Evolutionary conservation across 2,329 filamentous ascomycete species (phyloP).

Genomic region (Dendryphion nanum): DNA sequence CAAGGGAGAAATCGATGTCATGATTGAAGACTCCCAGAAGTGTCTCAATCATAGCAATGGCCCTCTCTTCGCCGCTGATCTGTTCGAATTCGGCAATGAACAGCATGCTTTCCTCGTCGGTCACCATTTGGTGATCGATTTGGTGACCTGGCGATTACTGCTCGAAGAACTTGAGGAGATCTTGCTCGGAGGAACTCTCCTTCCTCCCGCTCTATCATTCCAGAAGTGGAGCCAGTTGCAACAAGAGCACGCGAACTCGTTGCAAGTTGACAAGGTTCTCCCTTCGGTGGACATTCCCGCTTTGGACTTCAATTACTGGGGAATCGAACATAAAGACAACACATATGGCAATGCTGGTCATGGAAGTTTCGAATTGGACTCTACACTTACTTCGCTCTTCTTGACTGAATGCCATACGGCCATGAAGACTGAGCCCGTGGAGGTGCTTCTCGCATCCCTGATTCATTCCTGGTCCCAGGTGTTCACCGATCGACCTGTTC

Average conservation of each 20-base stretch:
- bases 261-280: conserved; percentile 21
- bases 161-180: conserved; percentile 46
- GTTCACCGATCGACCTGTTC: conserved; percentile 53
- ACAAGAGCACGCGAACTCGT: conserved; percentile 28
- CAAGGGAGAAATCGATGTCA: conserved; percentile 24
- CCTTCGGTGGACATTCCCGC: conserved; percentile 29
- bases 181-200: conserved; percentile 25
- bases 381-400: conserved; percentile 24
- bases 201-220: conserved; percentile 36
- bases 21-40: conserved; percentile 31
- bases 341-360: conserved; percentile 37
- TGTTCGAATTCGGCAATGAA: conserved; percentile 32
- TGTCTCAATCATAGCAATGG: conserved; percentile 24
- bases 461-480: conserved; percentile 56
- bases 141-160: conserved; percentile 49
- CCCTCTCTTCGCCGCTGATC: conserved; percentile 33
- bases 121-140: conserved; percentile 43
- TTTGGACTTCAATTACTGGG: conserved; percentile 40
- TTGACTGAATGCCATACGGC: conserved; percentile 39
- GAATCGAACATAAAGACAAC: conserved; percentile 35
- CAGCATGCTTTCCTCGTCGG: conserved; percentile 35
- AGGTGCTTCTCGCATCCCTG: conserved; percentile 57
- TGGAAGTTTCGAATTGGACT: conserved; percentile 30
- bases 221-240: conserved; percentile 41
- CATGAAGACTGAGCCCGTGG: conserved; percentile 53